A percentile compares a stretch with the other conserved stretches of the same genome.
Conservation (phyloP, 2,329 filamentous ascomycete genomes). For the Leptosphaerulina australis region DNA sequence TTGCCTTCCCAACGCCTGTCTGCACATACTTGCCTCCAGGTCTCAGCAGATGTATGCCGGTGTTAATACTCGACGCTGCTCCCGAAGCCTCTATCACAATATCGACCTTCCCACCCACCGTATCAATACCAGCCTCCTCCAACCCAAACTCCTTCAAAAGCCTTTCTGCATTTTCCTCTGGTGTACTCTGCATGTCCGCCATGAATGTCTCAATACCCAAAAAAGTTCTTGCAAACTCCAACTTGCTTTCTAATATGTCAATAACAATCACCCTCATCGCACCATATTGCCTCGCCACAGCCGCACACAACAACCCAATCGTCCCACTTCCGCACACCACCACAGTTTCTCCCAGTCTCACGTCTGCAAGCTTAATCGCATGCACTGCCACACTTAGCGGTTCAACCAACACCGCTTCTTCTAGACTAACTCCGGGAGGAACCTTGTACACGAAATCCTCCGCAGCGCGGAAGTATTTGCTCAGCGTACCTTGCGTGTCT, state of each 20-base stretch:
- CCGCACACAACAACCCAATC: slow-evolving; percentile 83
- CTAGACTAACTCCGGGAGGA: slow-evolving; percentile 77
- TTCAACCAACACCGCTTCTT: slow-evolving; percentile 87
- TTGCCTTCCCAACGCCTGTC: slow-evolving; percentile 88
- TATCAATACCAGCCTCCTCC: slow-evolving; percentile 58
- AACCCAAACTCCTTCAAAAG: slow-evolving; percentile 65
- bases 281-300: slow-evolving; percentile 69
- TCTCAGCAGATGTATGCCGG: slow-evolving; percentile 83
- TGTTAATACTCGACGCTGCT: slow-evolving; percentile 82
- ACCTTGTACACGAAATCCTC: slow-evolving; percentile 95
- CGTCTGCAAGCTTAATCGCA: slow-evolving; percentile 77
- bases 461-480: slow-evolving; percentile 88
- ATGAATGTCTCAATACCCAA: slow-evolving; percentile 76
- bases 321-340: slow-evolving; percentile 90
- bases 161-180: slow-evolving; percentile 70
- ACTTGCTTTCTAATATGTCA: slow-evolving; percentile 82
- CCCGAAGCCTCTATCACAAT: slow-evolving; percentile 90
- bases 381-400: slow-evolving; percentile 87
- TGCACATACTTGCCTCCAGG: slow-evolving; percentile 96
- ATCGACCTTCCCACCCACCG: slow-evolving; percentile 74
- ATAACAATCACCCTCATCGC: slow-evolving; percentile 88
- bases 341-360: slow-evolving; percentile 82
- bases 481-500: slow-evolving; percentile 67
- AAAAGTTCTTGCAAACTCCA: slow-evolving; percentile 80
- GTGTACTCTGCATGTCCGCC: slow-evolving; percentile 61